Percentiles rank a stretch among this genome's conserved stretches.
Evolutionary conservation across 805 yeast species (phyloP).

Genomic region (Candida nemodendra): DNA sequence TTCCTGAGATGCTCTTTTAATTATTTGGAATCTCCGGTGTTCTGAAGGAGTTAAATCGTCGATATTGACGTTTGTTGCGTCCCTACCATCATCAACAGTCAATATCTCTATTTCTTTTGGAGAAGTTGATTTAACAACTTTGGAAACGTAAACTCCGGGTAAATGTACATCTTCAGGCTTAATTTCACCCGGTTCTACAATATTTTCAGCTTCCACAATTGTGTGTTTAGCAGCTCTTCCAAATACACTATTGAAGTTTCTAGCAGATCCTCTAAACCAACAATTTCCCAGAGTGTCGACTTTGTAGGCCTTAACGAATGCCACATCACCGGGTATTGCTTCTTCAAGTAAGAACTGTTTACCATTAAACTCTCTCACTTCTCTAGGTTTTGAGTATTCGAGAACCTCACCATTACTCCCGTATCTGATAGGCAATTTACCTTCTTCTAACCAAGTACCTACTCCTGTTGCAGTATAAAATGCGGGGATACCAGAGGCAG

Average conservation of each 20-base stretch:
- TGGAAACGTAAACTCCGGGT: slow-evolving; percentile 44
- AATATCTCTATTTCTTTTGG: slow-evolving; percentile 43
- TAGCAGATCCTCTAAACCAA: slow-evolving; percentile 45
- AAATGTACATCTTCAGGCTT: slow-evolving; percentile 45
- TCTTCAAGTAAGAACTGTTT: slow-evolving; percentile 42
- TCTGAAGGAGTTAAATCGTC: slow-evolving; percentile 6
- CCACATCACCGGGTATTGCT: slow-evolving; percentile 47
- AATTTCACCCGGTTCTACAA: slow-evolving; percentile 46
- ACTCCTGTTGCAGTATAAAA: slow-evolving; percentile 50
- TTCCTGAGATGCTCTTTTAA: slow-evolving; percentile 45
- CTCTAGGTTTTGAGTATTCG: slow-evolving; percentile 38
- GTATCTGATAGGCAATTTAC: slow-evolving; percentile 45
- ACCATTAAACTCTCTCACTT: slow-evolving; percentile 43
- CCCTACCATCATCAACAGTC: slow-evolving; percentile 22
- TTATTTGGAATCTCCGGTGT: slow-evolving; percentile 34
- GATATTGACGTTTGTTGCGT: slow-evolving; percentile 3
- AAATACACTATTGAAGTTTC: slow-evolving; percentile 45
- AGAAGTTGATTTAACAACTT: slow-evolving; percentile 40
- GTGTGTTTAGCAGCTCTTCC: slow-evolving; percentile 45
- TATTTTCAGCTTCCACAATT: slow-evolving; percentile 51
- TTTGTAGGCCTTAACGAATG: slow-evolving; percentile 46
- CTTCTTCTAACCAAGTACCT: slow-evolving; percentile 51
- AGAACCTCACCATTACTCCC: slow-evolving; percentile 36
- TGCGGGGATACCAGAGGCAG: slow-evolving; percentile 49
- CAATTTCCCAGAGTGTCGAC: slow-evolving; percentile 50